phyloP scores from a whole-genome alignment of 75 land plant genomes.

The Sequoia sempervirens region DNA sequence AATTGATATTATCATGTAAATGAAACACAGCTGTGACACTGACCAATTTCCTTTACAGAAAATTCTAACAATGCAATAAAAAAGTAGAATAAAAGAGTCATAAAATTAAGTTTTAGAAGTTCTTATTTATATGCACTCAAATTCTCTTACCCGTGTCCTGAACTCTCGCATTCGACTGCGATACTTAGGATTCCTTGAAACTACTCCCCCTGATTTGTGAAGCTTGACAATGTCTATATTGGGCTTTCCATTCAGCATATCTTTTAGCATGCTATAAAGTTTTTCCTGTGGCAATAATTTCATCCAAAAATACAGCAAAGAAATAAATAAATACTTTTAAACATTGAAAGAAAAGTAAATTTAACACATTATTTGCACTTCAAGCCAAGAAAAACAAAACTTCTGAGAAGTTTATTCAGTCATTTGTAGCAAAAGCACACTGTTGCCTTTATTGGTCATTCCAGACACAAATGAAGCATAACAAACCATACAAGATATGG shows the following conservation, averaged over 20 bases:
- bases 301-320: background rate
- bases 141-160: constrained; percentile 65
- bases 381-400: background rate
- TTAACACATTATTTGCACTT: background rate
- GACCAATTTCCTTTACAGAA: background rate
- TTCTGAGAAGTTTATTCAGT: background rate
- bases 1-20: background rate
- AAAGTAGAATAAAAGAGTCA: constrained; percentile 4
- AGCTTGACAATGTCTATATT: constrained; percentile 94
- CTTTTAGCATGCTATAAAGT: constrained; percentile 87
- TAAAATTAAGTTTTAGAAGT: background rate
- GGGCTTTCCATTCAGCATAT: constrained; percentile 62
- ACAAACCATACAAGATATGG: background rate
- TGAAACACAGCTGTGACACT: background rate
- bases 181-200: constrained; percentile 71
- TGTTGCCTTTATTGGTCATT: background rate
- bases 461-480: background rate
- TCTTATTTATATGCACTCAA: background rate
- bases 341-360: background rate
- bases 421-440: background rate
- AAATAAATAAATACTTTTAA: background rate
- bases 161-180: constrained; percentile 63
- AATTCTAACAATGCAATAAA: background rate
- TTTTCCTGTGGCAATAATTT: constrained; percentile 52
- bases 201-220: constrained; percentile 97